These are phyloP conservation scores for Alternaria hordeiaustralica DNA, from an alignment of 2,329 filamentous ascomycete species.

Conservation along the genomic window DNA sequence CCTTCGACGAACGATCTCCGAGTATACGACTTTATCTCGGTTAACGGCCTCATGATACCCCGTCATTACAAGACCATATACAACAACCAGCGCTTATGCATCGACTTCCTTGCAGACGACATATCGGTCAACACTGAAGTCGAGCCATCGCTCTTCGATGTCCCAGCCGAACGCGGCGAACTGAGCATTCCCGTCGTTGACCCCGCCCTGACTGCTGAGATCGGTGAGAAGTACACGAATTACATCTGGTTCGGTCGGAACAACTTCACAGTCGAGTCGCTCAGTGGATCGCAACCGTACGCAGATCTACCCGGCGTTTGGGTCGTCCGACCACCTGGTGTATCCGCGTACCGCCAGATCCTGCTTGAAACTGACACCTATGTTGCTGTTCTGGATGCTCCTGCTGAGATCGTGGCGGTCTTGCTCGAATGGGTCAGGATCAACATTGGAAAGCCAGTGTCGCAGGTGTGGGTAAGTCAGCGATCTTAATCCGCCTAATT, in stretches of 20 bases:
- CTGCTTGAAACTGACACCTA: background rate
- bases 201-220: background rate
- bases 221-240: background rate
- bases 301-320: background rate
- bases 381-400: conserved; percentile 1
- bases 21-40: background rate
- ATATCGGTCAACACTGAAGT: background rate
- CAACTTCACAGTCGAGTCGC: background rate
- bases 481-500: background rate
- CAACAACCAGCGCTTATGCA: background rate
- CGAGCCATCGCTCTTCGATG: background rate
- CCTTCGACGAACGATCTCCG: background rate
- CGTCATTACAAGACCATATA: background rate
- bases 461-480: conserved; percentile 5
- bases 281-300: background rate
- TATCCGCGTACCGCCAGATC: background rate
- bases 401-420: background rate
- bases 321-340: background rate
- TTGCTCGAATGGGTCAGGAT: background rate
- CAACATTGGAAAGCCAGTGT: background rate
- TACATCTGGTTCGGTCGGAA: background rate
- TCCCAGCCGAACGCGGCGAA: background rate
- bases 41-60: background rate
- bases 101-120: background rate
- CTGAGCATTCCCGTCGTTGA: background rate